phyloP scores from a whole-genome alignment of 2,329 filamentous ascomycete species.

The Graphilbum sp. region DNA sequence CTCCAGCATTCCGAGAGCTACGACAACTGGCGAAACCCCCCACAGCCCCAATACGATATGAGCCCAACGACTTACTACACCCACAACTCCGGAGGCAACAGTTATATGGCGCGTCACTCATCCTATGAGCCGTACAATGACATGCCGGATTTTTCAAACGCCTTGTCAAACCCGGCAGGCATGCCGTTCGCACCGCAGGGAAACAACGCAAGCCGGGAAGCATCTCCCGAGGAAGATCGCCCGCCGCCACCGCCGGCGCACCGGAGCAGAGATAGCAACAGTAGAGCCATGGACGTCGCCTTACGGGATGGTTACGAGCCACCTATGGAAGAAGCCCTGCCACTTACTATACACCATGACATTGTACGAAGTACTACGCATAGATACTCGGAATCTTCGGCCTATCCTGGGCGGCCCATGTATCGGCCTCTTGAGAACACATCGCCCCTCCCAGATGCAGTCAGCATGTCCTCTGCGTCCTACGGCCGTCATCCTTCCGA shows the following conservation, averaged over 20 bases:
- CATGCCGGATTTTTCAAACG: neutral
- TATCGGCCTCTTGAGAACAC: slow-evolving; percentile 33
- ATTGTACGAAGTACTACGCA: slow-evolving; percentile 41
- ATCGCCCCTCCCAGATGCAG: too few relatives aligned
- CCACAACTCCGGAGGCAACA: neutral
- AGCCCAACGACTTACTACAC: neutral
- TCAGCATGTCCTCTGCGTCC: too few relatives aligned
- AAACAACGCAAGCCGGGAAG: neutral
- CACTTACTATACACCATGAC: slow-evolving; percentile 38
- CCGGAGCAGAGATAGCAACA: slow-evolving; percentile 29
- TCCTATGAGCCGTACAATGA: neutral
- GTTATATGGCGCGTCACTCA: neutral
- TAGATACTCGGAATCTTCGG: slow-evolving; percentile 27
- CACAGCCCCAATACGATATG: neutral
- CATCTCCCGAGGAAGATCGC: slow-evolving; percentile 17
- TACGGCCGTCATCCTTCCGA: too few relatives aligned
- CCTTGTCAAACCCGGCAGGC: neutral
- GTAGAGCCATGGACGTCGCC: slow-evolving; percentile 17
- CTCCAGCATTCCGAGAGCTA: neutral
- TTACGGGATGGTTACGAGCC: slow-evolving; percentile 24
- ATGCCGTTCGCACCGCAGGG: neutral
- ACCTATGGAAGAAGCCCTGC: slow-evolving; percentile 23
- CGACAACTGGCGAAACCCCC: neutral
- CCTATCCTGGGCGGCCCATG: slow-evolving; percentile 35
- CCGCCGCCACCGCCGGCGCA: slow-evolving; percentile 43